Base-by-base conservation (phyloP, 371 early-diverging fungal genomes). In the Mortierella sp. region DNA sequence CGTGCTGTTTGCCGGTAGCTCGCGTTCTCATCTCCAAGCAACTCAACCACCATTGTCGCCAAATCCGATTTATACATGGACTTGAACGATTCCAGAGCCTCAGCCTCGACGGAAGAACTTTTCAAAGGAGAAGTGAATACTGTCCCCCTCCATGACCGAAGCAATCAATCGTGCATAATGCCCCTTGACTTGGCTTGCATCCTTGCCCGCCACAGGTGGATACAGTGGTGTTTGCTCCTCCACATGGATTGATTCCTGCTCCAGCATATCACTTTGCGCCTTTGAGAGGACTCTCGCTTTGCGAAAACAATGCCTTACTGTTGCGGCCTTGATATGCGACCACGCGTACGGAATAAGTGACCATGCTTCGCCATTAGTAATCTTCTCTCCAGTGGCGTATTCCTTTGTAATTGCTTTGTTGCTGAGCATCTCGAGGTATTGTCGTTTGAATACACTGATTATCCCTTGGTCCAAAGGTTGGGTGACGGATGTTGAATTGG, bases 401-500 rank as follows among this genome's bases (percentile, higher is more conserved):
- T 45, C 22, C 3, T n/a, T 45, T 6, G 37, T 11, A 66, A 22
- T 12, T 45, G 67, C 6, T 20, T 67, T 45, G 26, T 45, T 37
- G 59, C 12, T 24, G 14, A 67, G 67, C 47, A 67, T 67, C 67
- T 59, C 67, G 11, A 45, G 37, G 40, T 26, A 67, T 14, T 12
- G 43, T 67, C 59, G 57, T 26, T 67, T 67, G 59, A 59, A 67
- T 45, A 55, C 67, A 45, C 67, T 59, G 26, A 59, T 67, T 4
- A 54, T 26, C 22, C 59, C 67, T 26, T 22, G 43, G 57, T 40
- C 67, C 32, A 67, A 54, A 28, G 65, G 65, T 37, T 65, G 65
- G 18, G 65, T 65, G 26, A 65, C 55, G 24, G 65, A 65, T 65
- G 67, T 67, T 18, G 59, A 67, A 26, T 67, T 67, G 10, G 45